Percentiles rank a stretch among this genome's conserved stretches.
Conservation (phyloP, 1,139 yeast genomes). For the Nakaseomyces kungkrabaensis region DNA sequence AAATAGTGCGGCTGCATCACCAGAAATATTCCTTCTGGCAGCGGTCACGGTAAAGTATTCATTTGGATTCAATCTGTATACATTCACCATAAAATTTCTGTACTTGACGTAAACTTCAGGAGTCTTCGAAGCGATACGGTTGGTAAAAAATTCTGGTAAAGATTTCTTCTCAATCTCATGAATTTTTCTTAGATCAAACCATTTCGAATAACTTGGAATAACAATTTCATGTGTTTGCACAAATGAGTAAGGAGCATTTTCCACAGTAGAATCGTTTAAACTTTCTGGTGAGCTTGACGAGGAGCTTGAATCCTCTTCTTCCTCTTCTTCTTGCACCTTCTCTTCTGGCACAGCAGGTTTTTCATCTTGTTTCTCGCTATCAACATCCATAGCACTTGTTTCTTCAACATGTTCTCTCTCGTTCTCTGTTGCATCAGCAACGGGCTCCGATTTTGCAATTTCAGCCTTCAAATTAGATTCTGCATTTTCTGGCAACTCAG, state of each 20-base stretch:
- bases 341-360: not conserved
- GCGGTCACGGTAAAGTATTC: conserved; percentile 91
- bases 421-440: not conserved
- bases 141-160: conserved; percentile 81
- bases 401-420: not conserved
- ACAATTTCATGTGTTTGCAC: conserved; percentile 77
- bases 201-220: conserved; percentile 86
- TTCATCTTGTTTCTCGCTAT: not conserved
- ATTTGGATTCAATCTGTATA: conserved; percentile 85
- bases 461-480: not conserved
- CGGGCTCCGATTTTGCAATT: not conserved
- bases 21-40: conserved; percentile 86
- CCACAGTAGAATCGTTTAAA: not conserved
- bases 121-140: conserved; percentile 70
- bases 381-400: not conserved
- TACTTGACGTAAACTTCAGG: conserved; percentile 80
- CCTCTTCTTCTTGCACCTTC: not conserved
- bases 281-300: not conserved
- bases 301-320: not conserved
- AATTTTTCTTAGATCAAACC: conserved; percentile 74
- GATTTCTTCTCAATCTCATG: conserved; percentile 60
- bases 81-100: conserved; percentile 87
- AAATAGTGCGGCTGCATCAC: conserved; percentile 91
- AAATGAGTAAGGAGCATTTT: not conserved
- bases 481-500: not conserved